A percentile compares a stretch with the other conserved stretches of the same genome.
Evolutionary conservation across 2,329 filamentous ascomycete genomes (phyloP).

Genomic region (Paecilomyces dactylethromorphus): DNA sequence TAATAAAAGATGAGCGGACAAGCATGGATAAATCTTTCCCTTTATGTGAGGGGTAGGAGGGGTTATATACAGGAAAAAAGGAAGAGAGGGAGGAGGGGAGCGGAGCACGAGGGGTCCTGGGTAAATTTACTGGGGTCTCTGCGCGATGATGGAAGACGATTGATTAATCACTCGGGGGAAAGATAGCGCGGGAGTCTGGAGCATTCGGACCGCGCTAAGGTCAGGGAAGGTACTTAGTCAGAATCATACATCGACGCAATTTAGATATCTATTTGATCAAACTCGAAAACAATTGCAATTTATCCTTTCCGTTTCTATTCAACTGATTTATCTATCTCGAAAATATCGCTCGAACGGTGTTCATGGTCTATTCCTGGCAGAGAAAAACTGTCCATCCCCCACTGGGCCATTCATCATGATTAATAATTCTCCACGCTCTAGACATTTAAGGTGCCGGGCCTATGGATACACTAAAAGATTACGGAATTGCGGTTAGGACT

Average conservation of each 20-base stretch:
- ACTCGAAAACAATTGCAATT: background rate
- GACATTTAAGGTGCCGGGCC: background rate
- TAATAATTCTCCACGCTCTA: background rate
- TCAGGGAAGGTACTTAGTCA: background rate
- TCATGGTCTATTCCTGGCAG: background rate
- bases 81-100: background rate
- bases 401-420: background rate
- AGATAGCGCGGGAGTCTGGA: background rate
- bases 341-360: background rate
- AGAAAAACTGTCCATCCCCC: background rate
- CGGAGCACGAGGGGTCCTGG: background rate
- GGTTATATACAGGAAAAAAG: background rate
- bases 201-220: background rate
- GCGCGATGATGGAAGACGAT: background rate
- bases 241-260: background rate
- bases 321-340: background rate
- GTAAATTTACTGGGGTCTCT: background rate
- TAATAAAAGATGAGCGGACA: conserved; percentile 2
- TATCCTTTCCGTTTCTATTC: background rate
- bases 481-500: background rate
- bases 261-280: background rate
- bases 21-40: conserved; percentile 4
- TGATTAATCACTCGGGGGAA: background rate
- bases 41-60: background rate
- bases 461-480: background rate